Base-by-base conservation (phyloP, 768 basidiomycete species). In the Suillus subaureus region DNA sequence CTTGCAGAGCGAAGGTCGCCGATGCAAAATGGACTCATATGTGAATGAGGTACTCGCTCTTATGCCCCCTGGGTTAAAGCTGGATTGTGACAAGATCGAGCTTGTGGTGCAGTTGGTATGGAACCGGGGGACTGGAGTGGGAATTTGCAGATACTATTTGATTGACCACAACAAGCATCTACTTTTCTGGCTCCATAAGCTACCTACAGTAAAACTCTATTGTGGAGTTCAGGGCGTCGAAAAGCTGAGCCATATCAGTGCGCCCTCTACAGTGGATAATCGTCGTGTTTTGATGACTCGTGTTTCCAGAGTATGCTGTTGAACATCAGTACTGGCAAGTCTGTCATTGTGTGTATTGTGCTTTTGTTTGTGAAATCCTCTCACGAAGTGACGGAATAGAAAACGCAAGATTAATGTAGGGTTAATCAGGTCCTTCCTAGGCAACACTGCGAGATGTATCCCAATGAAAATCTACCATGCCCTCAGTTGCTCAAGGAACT, bases 181-280 rank as follows among this genome's bases (percentile, higher is more conserved):
- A 5, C 73, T 86, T 16, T 87, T 87, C 65, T 88, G 83, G 78
- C 64, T 86, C 33, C 79, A 86, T 52, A 65, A 76, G 0, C 80
- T 78, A 39, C 66, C 78, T 3, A 74, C 81, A 6, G 63, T 58
- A 0, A 49, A 73, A 35, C 70, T 84, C 42, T 64, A 79, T 71
- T 74, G 12, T 51, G 31, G 76, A 81, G 40, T 72, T 79, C 73
- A 75, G 45, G 85, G 83, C 4, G 77, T 80, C 1, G 76, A 74
- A 11, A 73, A 75, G 3, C 68, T 75, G 26, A 72, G 76, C 5
- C 82, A 83, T 68, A 70, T 84, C 16, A 75, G 86, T 85, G 62
- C 58, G 80, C 47, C 35, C 31, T 9, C 43, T 35, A 45, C 37
- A 3, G 51, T 45, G 23, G 8, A 35, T 18, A 37, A 37, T 62